phyloP scores from a whole-genome alignment of 805 yeast species.

The Barnettozyma vustinii region DNA sequence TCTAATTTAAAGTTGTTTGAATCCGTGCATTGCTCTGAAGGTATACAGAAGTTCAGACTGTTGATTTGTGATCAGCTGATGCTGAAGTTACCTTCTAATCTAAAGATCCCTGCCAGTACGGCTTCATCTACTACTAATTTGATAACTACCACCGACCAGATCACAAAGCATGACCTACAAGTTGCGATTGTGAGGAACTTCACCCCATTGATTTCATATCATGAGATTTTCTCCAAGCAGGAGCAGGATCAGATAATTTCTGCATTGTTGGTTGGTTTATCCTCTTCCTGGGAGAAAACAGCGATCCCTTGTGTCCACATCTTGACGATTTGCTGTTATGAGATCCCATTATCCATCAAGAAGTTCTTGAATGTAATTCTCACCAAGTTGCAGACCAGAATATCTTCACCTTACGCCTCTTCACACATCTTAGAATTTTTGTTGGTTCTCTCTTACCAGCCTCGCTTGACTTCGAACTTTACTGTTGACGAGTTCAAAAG shows the following conservation, averaged over 20 bases:
- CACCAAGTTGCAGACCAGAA: constrained; percentile 67
- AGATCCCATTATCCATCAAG: constrained; percentile 67
- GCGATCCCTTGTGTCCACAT: constrained; percentile 76
- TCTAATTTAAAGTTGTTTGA: constrained; percentile 51
- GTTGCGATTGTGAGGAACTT: constrained; percentile 59
- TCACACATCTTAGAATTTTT: constrained; percentile 75
- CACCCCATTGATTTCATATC: constrained; percentile 59
- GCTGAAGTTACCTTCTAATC: constrained; percentile 38
- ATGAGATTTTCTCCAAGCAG: constrained; percentile 42
- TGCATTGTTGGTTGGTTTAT: constrained; percentile 53
- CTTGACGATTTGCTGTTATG: constrained; percentile 73
- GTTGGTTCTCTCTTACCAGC: constrained; percentile 58
- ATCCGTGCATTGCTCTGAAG: constrained; percentile 28
- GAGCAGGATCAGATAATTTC: constrained; percentile 63
- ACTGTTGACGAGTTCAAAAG: constrained; percentile 72
- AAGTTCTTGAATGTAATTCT: constrained; percentile 63
- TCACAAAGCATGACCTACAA: constrained; percentile 57
- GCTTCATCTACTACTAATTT: neutral
- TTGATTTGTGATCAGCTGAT: constrained; percentile 57
- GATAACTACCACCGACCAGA: constrained; percentile 12
- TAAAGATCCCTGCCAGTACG: constrained; percentile 33
- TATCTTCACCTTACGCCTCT: constrained; percentile 62
- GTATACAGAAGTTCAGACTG: constrained; percentile 36
- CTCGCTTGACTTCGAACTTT: constrained; percentile 62
- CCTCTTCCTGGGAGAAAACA: constrained; percentile 74